phyloP scores from a whole-genome alignment of 2,329 filamentous ascomycete genomes.

The Harringtonia lauricola region DNA sequence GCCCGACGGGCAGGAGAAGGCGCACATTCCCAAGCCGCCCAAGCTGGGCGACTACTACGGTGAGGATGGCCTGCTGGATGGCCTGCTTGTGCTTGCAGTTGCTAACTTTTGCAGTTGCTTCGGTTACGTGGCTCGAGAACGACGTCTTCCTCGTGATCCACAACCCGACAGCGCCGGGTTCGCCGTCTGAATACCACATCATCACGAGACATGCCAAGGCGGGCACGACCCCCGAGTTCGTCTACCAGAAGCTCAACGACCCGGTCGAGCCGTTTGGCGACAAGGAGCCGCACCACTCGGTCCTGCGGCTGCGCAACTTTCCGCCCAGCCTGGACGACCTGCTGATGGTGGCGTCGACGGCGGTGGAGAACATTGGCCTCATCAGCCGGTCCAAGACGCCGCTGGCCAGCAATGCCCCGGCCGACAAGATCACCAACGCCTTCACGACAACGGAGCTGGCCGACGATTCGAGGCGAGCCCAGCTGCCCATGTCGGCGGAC shows the following conservation, averaged over 20 bases:
- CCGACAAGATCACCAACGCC: constrained; percentile 49
- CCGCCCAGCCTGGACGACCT: constrained; percentile 70
- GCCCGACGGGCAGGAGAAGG: constrained; percentile 67
- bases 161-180: constrained; percentile 49
- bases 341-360: constrained; percentile 72
- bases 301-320: constrained; percentile 69
- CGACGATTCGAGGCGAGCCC: constrained; percentile 65
- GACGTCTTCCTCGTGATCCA: constrained; percentile 74
- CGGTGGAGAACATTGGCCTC: constrained; percentile 67
- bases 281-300: constrained; percentile 62
- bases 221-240: constrained; percentile 39
- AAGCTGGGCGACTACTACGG: constrained; percentile 55
- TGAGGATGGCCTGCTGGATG: constrained; percentile 27
- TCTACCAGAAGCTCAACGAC: constrained; percentile 64
- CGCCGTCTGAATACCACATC: constrained; percentile 65
- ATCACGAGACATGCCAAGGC: constrained; percentile 55
- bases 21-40: constrained; percentile 66
- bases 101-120: constrained; percentile 46
- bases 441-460: constrained; percentile 65
- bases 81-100: neutral
- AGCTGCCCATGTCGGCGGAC: constrained; percentile 59
- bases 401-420: constrained; percentile 48
- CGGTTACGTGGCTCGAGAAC: constrained; percentile 81
- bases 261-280: constrained; percentile 64
- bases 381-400: constrained; percentile 63